phyloP scores from a whole-genome alignment of 176 grass and related monocot species.

The Lolium multiflorum region DNA sequence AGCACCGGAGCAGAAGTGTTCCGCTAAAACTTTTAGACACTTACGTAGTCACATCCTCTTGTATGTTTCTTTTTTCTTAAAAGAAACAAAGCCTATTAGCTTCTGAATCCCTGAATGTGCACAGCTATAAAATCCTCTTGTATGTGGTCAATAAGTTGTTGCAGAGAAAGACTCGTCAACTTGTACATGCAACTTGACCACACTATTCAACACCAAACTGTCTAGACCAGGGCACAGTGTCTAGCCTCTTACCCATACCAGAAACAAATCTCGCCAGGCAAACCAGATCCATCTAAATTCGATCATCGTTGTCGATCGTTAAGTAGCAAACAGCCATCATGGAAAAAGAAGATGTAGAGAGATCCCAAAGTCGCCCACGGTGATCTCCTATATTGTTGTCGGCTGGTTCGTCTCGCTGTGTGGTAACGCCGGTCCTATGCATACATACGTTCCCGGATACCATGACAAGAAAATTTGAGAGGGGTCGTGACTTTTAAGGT shows the following conservation, averaged over 20 bases:
- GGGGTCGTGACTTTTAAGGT: constrained; percentile 57
- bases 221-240: constrained; percentile 10
- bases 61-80: not conserved
- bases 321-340: constrained; percentile 1
- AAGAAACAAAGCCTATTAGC: not conserved
- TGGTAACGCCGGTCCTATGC: not conserved
- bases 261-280: constrained; percentile 22
- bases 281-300: not conserved
- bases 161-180: not conserved
- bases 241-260: constrained; percentile 18
- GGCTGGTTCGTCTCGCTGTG: not conserved
- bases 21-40: not conserved
- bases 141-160: not conserved
- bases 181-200: not conserved
- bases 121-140: not conserved
- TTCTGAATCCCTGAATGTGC: not conserved
- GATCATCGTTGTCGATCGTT: not conserved
- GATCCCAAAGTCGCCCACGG: not conserved
- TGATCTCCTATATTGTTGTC: constrained; percentile 33
- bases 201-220: constrained; percentile 28
- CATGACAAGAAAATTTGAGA: constrained; percentile 16
- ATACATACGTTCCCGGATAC: constrained; percentile 22
- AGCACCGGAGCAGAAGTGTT: too few species aligned
- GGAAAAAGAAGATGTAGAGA: not conserved
- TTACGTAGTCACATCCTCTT: not conserved